These are phyloP conservation scores for Aaosphaeria pasadenensis DNA, from an alignment of 2,329 filamentous ascomycete genomes.

Conservation along the genomic window DNA sequence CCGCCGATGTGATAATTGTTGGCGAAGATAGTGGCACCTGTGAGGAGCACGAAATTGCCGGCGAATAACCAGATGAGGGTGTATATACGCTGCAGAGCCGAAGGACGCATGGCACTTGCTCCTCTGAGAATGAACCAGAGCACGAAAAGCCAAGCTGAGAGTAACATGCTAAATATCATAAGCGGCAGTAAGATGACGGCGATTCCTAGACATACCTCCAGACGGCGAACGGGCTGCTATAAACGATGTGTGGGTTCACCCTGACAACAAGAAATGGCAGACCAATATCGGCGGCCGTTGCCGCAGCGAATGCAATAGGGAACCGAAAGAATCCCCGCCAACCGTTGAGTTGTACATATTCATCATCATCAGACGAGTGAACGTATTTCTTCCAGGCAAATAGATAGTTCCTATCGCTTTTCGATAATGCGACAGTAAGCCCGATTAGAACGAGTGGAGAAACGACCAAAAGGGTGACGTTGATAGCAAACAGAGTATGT, in stretches of 20 bases:
- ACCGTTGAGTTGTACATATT: slow-evolving; percentile 66
- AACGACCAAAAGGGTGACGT: slow-evolving; percentile 76
- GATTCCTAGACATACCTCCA: slow-evolving; percentile 52
- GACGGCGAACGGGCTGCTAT: slow-evolving; percentile 82
- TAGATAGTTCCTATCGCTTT: slow-evolving; percentile 81
- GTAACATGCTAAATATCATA: not conserved
- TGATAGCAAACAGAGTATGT: slow-evolving; percentile 82
- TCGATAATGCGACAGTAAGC: slow-evolving; percentile 66
- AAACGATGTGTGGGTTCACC: slow-evolving; percentile 85
- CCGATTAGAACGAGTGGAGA: slow-evolving; percentile 71
- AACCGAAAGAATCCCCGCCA: slow-evolving; percentile 82
- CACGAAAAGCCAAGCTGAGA: slow-evolving; percentile 65
- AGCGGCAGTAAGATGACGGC: not conserved
- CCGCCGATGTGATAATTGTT: slow-evolving; percentile 69
- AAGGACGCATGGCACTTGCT: slow-evolving; percentile 76
- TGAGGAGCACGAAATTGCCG: slow-evolving; percentile 69
- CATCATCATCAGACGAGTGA: slow-evolving; percentile 57
- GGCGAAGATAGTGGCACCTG: slow-evolving; percentile 71
- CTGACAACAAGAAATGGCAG: slow-evolving; percentile 74
- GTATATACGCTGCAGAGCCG: slow-evolving; percentile 80
- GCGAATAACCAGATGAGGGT: slow-evolving; percentile 80
- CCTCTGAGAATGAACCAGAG: slow-evolving; percentile 82
- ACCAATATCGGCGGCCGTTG: slow-evolving; percentile 67
- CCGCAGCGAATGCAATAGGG: slow-evolving; percentile 68
- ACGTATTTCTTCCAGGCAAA: slow-evolving; percentile 67